Evolutionary conservation across 2,329 filamentous ascomycete species (phyloP).

Genomic region (Sporothrix euskadiensis): DNA sequence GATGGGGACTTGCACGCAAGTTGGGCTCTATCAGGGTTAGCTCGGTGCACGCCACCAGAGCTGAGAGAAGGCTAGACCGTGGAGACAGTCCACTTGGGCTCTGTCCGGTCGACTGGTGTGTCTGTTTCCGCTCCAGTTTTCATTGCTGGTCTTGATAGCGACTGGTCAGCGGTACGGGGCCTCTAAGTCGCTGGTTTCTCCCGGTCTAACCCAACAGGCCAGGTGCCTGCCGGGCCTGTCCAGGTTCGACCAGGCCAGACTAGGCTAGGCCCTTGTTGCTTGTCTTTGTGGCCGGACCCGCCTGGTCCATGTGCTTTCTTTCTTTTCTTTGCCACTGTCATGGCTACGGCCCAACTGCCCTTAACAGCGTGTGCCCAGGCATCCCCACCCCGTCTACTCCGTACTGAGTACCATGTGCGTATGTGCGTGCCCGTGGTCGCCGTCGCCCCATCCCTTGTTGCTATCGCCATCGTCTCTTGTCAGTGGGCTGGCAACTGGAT

Average conservation of each 20-base stretch:
- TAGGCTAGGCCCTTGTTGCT: background rate
- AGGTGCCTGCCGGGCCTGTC: background rate
- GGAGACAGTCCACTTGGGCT: background rate
- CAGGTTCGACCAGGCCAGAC: background rate
- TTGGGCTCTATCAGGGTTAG: background rate
- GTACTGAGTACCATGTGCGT: no score
- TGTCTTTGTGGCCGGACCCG: background rate
- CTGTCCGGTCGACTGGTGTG: background rate
- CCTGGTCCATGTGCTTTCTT: background rate
- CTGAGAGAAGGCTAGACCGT: constrained; percentile 4
- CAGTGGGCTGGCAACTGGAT: background rate
- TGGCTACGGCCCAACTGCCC: background rate
- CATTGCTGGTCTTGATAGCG: background rate
- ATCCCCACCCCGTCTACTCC: no score
- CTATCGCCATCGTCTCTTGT: background rate
- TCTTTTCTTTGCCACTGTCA: background rate
- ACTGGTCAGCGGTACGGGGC: background rate
- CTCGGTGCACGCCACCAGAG: background rate
- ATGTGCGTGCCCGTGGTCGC: constrained; percentile 3
- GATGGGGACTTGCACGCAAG: background rate
- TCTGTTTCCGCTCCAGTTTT: background rate
- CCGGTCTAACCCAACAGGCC: background rate
- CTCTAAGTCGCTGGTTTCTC: background rate
- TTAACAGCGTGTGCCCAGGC: background rate
- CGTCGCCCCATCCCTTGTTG: constrained; percentile 11